phyloP scores from a whole-genome alignment of 768 basidiomycete species.

The Russula foetens region DNA sequence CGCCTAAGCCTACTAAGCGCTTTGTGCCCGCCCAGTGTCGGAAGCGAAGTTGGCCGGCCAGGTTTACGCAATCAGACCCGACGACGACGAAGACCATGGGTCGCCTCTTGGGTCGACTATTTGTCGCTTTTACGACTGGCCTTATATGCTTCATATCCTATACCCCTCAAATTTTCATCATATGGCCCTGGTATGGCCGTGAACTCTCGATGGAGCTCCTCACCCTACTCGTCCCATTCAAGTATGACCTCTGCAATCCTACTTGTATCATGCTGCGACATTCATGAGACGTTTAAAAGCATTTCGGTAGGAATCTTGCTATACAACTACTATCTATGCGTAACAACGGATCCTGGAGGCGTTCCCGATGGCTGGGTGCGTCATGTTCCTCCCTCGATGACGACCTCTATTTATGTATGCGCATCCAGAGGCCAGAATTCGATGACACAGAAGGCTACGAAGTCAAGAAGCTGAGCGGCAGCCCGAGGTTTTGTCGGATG shows the following conservation, averaged over 20 bases:
- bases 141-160: constrained; percentile 85
- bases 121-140: constrained; percentile 59
- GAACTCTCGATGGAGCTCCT: constrained; percentile 68
- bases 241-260: constrained; percentile 42
- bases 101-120: constrained; percentile 46
- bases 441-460: constrained; percentile 64
- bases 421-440: constrained; percentile 63
- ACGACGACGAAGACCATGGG: constrained; percentile 28
- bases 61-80: no score
- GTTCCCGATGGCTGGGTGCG: constrained; percentile 77
- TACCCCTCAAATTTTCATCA: constrained; percentile 81
- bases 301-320: constrained; percentile 66
- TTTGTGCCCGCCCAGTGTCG: no score
- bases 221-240: constrained; percentile 78
- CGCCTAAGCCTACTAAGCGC: no score
- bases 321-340: constrained; percentile 85
- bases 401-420: not conserved
- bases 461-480: constrained; percentile 81
- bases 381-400: not conserved
- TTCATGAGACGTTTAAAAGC: constrained; percentile 34
- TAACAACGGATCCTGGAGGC: constrained; percentile 74
- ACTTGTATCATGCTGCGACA: not conserved
- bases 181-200: constrained; percentile 89
- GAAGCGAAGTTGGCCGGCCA: no score
- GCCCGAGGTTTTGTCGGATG: constrained; percentile 77